phyloP scores from a whole-genome alignment of 2,329 filamentous ascomycete genomes.

The Zalaria obscura region DNA sequence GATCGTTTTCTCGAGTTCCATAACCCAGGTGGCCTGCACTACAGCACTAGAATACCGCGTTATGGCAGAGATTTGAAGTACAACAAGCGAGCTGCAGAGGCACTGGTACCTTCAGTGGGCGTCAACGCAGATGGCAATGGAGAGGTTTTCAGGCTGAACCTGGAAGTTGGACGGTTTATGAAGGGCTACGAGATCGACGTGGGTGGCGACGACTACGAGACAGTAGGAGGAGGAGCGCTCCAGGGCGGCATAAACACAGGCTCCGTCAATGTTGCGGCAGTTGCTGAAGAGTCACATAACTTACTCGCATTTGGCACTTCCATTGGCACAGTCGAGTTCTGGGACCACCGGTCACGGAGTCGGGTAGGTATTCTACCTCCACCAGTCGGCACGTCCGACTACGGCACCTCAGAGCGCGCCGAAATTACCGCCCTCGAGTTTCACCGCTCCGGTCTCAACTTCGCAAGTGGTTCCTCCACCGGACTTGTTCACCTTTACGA shows the following conservation, averaged over 20 bases:
- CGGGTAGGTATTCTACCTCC: conserved; percentile 63
- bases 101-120: conserved; percentile 74
- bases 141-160: conserved; percentile 83
- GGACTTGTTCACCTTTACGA: conserved; percentile 88
- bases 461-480: conserved; percentile 76
- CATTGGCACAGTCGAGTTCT: conserved; percentile 91
- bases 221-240: conserved; percentile 54
- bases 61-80: conserved; percentile 87
- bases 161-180: conserved; percentile 89
- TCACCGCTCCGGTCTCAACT: conserved; percentile 64
- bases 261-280: conserved; percentile 72
- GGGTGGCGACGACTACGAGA: conserved; percentile 61
- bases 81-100: conserved; percentile 68
- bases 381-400: conserved; percentile 22
- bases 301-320: conserved; percentile 88
- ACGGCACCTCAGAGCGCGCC: conserved; percentile 22
- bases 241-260: conserved; percentile 80
- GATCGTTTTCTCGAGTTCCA: conserved; percentile 91
- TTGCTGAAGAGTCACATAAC: conserved; percentile 82
- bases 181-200: conserved; percentile 85
- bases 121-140: conserved; percentile 74
- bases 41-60: conserved; percentile 75
- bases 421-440: conserved; percentile 84
- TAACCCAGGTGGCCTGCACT: conserved; percentile 74
- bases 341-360: conserved; percentile 76